A percentile compares a stretch with the other conserved stretches of the same genome.
Conservation (phyloP, 192 early-diverging fungal genomes). For the Mortierella claussenii region DNA sequence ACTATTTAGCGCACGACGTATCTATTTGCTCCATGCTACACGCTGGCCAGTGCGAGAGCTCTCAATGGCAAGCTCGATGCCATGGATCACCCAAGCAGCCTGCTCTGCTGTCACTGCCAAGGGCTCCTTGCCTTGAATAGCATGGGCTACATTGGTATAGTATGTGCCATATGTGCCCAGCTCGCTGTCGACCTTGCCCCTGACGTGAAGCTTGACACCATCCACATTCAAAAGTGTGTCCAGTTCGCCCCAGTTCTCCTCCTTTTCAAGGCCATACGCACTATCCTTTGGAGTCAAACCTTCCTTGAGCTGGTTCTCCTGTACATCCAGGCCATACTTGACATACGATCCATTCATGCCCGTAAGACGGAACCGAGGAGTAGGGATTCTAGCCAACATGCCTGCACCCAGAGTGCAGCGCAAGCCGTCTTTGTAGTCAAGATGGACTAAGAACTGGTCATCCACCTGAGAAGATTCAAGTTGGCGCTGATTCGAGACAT, state of each 20-base stretch:
- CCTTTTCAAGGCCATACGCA: constrained; percentile 67
- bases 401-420: constrained; percentile 71
- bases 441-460: constrained; percentile 75
- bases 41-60: constrained; percentile 54
- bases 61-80: constrained; percentile 76
- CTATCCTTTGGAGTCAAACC: constrained; percentile 63
- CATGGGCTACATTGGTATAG: constrained; percentile 72
- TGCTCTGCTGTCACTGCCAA: constrained; percentile 73
- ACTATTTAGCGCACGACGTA: too few species aligned
- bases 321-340: constrained; percentile 76
- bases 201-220: constrained; percentile 55
- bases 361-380: constrained; percentile 70
- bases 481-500: constrained; percentile 74
- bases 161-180: constrained; percentile 69
- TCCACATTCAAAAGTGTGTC: constrained; percentile 58
- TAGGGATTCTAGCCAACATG: constrained; percentile 75
- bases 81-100: constrained; percentile 70
- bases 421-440: constrained; percentile 67
- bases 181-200: constrained; percentile 65
- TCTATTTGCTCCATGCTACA: constrained; percentile 24
- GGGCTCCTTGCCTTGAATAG: constrained; percentile 59
- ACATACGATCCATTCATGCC: constrained; percentile 76
- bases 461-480: constrained; percentile 58
- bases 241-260: constrained; percentile 59
- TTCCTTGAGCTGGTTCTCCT: constrained; percentile 77